These are phyloP conservation scores for Cladosporium cucumerinum DNA, from an alignment of 2,329 filamentous ascomycete species.

Conservation along the genomic window DNA sequence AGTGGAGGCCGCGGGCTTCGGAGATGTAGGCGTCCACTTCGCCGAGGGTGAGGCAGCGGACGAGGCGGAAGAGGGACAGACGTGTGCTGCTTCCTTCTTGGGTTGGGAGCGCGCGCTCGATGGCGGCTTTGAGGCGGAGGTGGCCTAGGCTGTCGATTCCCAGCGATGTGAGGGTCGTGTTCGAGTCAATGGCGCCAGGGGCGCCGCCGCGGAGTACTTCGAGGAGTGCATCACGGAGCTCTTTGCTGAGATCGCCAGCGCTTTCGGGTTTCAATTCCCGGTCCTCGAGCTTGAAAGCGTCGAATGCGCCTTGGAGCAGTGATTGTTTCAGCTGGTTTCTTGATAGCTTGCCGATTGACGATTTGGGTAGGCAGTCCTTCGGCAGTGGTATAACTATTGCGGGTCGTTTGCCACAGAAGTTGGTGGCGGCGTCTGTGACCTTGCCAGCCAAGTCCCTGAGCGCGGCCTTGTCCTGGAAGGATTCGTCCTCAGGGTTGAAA, in stretches of 20 bases:
- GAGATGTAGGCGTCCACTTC: conserved; percentile 23
- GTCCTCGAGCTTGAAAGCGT: conserved; percentile 8
- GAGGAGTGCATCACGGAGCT: conserved; percentile 16
- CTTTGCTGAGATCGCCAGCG: neutral
- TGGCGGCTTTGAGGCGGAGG: conserved; percentile 24
- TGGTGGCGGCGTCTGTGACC: conserved; percentile 18
- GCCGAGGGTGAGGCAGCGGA: neutral
- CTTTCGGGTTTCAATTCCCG: neutral
- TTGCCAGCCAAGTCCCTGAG: conserved; percentile 20
- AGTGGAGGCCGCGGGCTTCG: conserved; percentile 31
- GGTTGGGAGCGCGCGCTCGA: conserved; percentile 19
- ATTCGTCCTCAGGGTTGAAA: conserved; percentile 20
- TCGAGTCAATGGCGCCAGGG: conserved; percentile 3
- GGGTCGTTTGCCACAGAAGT: conserved; percentile 21
- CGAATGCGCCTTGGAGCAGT: conserved; percentile 18
- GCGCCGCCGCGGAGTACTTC: conserved; percentile 18
- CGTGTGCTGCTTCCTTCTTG: neutral
- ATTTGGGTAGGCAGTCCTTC: conserved; percentile 22
- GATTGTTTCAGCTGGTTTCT: conserved; percentile 20
- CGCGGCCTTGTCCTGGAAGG: conserved; percentile 18
- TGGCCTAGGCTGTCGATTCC: conserved; percentile 19
- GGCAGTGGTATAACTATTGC: conserved; percentile 22
- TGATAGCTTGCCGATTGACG: conserved; percentile 27
- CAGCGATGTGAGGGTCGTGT: conserved; percentile 17
- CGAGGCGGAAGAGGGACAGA: neutral